Evolutionary conservation across 495 filamentous ascomycete species (phyloP), one percentile per base, ranked within the genome.

Genomic region (Lasiosphaeris hirsuta): DNA sequence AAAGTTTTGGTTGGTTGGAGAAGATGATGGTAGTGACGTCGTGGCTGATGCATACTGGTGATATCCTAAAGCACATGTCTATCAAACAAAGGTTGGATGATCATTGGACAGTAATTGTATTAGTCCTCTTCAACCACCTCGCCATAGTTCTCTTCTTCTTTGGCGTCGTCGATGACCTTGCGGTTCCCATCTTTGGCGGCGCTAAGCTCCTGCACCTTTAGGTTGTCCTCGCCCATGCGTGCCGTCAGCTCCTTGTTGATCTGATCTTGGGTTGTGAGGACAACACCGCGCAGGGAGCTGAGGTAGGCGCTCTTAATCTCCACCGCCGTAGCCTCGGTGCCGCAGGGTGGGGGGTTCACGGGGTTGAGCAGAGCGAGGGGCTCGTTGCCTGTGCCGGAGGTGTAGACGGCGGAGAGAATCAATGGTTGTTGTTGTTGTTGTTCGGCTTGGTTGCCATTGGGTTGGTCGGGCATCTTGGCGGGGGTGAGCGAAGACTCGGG

Each of bases 171-270:
- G 54, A 88, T 89, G 60, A 89, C 88, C 2, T 15, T 37, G 1
- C 10, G 10, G 3, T 40, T 39, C 64, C n/a, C n/a, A n/a, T 89
- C 88, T 50, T 76, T 72, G 2, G 54, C 66, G 23, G 23, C 23
- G 23, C 23, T 30, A 5, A 30, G 23, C 23, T 30, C 23, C 23
- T 30, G 23, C 23, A 30, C 23, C 23, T 5, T 30, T 2, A 30
- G 23, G 23, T 90, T 92, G 63, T 96, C 94, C 61, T 90, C 87
- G 52, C 92, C 91, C 93, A 98, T 98, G 39, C 85, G 83, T 59
- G 76, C 72, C 18, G 94, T 98, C 59, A 98, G 78, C 66, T 92
- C 90, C 34, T 72, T 75, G 74, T 98, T 98, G 65, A 97, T 76
- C 13, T 83, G 77, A 14, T 81, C 84, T 62, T 97, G 94, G 9